phyloP scores from a whole-genome alignment of 441 rosid genomes.

The Oxalis stricta region DNA sequence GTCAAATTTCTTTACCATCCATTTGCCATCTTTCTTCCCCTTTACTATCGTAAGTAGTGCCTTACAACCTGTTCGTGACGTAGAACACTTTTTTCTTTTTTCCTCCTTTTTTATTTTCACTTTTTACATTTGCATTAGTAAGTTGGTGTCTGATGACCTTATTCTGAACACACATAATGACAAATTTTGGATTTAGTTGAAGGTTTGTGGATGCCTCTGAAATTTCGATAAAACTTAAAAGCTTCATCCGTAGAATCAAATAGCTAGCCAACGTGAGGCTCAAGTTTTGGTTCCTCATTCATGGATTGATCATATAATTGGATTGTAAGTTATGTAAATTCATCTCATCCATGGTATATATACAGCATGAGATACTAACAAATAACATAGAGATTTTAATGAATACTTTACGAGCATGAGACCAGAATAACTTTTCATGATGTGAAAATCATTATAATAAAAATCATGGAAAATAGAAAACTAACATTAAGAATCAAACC shows the following conservation, averaged over 20 bases:
- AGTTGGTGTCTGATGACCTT: neutral
- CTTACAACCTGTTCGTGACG: neutral
- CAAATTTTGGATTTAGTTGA: neutral
- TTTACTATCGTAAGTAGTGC: neutral
- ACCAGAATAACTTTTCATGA: too few relatives aligned
- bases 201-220: neutral
- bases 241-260: neutral
- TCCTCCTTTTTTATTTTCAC: neutral
- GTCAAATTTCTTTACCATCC: neutral
- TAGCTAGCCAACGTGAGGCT: neutral
- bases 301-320: too few relatives aligned
- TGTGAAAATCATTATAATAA: too few relatives aligned
- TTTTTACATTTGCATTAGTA: neutral
- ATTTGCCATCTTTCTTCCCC: neutral
- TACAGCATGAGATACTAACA: too few relatives aligned
- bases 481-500: too few relatives aligned
- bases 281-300: neutral
- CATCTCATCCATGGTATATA: too few relatives aligned
- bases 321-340: too few relatives aligned
- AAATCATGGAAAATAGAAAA: too few relatives aligned
- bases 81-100: neutral
- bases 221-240: neutral
- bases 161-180: neutral
- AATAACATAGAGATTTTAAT: too few relatives aligned
- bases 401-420: too few relatives aligned